phyloP scores from a whole-genome alignment of 2,329 filamentous ascomycete genomes.

The Ambrosiella cleistominuta region DNA sequence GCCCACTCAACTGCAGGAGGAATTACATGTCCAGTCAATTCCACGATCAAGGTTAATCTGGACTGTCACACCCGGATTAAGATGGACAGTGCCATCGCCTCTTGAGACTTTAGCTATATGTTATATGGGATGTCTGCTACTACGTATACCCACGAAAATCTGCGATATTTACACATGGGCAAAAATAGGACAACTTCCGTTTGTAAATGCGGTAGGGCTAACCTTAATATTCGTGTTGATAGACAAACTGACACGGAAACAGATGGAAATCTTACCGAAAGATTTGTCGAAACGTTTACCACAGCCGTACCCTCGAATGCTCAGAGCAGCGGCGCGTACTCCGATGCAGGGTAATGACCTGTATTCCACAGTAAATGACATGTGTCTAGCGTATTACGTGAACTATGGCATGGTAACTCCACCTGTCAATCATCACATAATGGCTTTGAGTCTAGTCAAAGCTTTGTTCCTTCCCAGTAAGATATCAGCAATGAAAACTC shows the following conservation, averaged over 20 bases:
- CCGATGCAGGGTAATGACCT: conserved; percentile 38
- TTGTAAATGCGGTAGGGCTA: conserved; percentile 43
- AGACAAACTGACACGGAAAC: no score
- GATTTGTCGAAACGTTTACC: conserved; percentile 47
- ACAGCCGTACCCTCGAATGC: conserved; percentile 36
- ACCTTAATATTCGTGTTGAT: conserved; percentile 20
- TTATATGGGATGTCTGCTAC: conserved; percentile 59
- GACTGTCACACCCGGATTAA: conserved; percentile 26
- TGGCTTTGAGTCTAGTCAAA: conserved; percentile 53
- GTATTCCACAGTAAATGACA: conserved; percentile 43
- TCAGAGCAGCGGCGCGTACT: conserved; percentile 32
- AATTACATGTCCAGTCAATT: conserved; percentile 15
- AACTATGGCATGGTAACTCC: conserved; percentile 59
- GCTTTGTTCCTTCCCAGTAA: conserved; percentile 58
- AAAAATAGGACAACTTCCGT: conserved; percentile 50
- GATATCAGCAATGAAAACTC: conserved; percentile 15
- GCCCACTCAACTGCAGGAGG: conserved; percentile 14
- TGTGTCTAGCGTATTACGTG: conserved; percentile 44
- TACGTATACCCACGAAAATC: conserved; percentile 59
- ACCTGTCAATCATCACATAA: conserved; percentile 48
- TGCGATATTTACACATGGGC: conserved; percentile 57
- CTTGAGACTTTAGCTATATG: conserved; percentile 61
- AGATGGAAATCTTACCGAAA: conserved; percentile 39
- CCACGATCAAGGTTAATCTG: conserved; percentile 24
- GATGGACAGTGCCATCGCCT: conserved; percentile 45